Evolutionary conservation across 192 early-diverging fungal genomes (phyloP), one percentile per base, ranked within the genome.

Genomic region (Entomortierella parvispora): DNA sequence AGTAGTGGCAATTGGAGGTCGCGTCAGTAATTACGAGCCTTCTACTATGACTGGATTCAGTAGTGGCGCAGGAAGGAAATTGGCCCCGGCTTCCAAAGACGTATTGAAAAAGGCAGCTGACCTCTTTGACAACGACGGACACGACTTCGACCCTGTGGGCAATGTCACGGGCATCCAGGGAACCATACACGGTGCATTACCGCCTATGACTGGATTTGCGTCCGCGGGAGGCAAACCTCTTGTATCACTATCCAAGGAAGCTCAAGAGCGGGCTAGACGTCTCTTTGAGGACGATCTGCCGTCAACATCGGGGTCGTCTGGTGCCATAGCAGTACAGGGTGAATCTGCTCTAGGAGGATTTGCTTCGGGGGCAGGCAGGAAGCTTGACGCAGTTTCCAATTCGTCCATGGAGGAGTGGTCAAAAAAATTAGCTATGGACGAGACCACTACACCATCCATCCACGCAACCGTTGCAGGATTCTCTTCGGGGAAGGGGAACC

Each of bases 391-490:
- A 12, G 23, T 46, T 9, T 62, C 68, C 8, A 54, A 70, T 25
- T 50, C 51, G 18, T 45, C 47, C 2, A 0, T 64, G 22, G 55
- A 71, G 4, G 64, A 51, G 22, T 71, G 69, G 69, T 50, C 45
- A 29, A 71, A 64, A 26, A 44, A 47, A 28, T 51, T 71, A 22
- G 33, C 44, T 4, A 55, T 51, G 20, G 47, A 63, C 3, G 47
- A 51, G 8, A 22, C 32, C n/a, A 2, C 22, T 14, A 52, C 3
- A 9, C 2, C 25, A 11, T 25, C 25, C 26, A 52, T 5, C 1
- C 1, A 3, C 4, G 18, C 9, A n/a, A n/a, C n/a, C n/a, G n/a
- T n/a, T n/a, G n/a, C n/a, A n/a, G 47, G 47, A 23, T 62, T 62
- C 23, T 18, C 60, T n/a, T 50, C 60, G 2, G 44, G 60, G 14